These are phyloP conservation scores for Casaregolazyma lundiana DNA, from an alignment of 1,139 yeast species.

Conservation along the genomic window DNA sequence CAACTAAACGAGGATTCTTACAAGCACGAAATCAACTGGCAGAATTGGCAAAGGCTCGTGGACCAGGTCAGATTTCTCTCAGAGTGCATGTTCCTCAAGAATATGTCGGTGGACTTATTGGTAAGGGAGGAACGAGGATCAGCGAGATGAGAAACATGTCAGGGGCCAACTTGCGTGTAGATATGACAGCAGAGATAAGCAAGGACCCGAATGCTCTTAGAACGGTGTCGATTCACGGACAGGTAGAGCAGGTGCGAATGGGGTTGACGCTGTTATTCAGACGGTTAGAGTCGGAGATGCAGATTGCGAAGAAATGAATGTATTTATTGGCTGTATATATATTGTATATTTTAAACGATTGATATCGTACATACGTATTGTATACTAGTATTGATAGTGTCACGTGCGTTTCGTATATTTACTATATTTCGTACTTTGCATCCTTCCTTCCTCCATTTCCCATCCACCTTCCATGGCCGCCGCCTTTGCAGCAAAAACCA, in stretches of 20 bases:
- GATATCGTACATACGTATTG: too few species aligned
- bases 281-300: constrained; percentile 27
- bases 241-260: constrained; percentile 49
- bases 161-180: constrained; percentile 55
- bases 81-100: constrained; percentile 63
- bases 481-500: constrained; percentile 1
- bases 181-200: constrained; percentile 16
- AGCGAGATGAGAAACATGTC: constrained; percentile 73
- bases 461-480: constrained; percentile 1
- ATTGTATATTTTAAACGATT: too few species aligned
- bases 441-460: neutral
- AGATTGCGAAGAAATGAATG: constrained; percentile 1
- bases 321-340: neutral
- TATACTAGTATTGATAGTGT: too few species aligned
- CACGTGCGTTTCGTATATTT: neutral
- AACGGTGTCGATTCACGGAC: constrained; percentile 66
- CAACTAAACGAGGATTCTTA: constrained; percentile 17
- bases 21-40: constrained; percentile 22
- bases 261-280: constrained; percentile 27
- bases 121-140: constrained; percentile 73
- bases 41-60: constrained; percentile 1
- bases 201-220: constrained; percentile 37
- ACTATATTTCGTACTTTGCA: neutral
- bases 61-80: constrained; percentile 16
- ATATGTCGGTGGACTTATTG: constrained; percentile 79